phyloP scores from a whole-genome alignment of 1,284 basidiomycete species.

The Ceratobasidium sp. region DNA sequence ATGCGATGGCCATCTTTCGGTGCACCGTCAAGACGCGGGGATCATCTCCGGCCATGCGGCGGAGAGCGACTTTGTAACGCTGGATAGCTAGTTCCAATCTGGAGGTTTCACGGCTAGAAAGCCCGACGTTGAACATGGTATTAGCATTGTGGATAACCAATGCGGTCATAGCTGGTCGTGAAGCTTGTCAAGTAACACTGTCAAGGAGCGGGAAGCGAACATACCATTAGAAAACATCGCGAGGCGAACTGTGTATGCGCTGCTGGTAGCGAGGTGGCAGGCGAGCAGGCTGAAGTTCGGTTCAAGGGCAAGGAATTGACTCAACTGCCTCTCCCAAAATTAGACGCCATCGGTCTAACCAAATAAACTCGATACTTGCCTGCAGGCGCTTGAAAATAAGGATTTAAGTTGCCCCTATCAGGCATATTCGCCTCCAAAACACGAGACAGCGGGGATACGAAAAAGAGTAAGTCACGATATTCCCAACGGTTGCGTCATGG shows the following conservation, averaged over 20 bases:
- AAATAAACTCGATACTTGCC: not conserved
- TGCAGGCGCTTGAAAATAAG: not conserved
- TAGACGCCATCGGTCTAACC: not conserved
- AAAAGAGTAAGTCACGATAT: not conserved
- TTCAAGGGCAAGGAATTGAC: not conserved
- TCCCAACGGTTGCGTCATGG: not conserved
- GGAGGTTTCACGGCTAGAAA: not conserved
- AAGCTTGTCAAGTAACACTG: not conserved
- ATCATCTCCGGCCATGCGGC: not conserved
- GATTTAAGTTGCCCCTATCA: not conserved
- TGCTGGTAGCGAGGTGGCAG: not conserved
- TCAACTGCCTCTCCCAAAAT: not conserved
- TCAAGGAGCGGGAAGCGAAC: not conserved
- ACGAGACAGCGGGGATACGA: too few relatives aligned
- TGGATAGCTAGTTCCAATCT: not conserved
- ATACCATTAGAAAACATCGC: slow-evolving; percentile 1
- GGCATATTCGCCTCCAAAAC: not conserved
- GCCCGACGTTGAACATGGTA: not conserved
- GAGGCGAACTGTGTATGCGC: not conserved
- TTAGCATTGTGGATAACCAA: not conserved
- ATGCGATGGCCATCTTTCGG: not conserved
- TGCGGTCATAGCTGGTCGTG: not conserved
- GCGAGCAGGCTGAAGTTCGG: not conserved
- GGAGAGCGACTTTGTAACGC: not conserved
- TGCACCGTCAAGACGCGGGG: not conserved